A percentile compares a stretch with the other conserved stretches of the same genome.
Evolutionary conservation across 345 rosid species (phyloP).

Genomic region (Citrus trifoliata): DNA sequence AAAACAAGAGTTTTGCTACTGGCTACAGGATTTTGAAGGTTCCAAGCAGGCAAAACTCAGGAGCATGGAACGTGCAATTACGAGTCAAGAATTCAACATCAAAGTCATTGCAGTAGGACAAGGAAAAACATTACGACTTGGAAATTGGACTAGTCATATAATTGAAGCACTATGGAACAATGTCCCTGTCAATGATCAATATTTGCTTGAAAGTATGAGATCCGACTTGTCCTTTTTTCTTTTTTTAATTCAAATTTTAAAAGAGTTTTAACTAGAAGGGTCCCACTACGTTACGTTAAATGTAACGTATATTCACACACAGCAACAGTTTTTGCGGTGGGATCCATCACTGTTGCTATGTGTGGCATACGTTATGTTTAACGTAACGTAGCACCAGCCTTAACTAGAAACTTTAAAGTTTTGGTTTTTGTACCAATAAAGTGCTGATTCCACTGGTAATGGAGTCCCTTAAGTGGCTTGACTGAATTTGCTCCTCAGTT

Average conservation of each 20-base stretch:
- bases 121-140: background rate
- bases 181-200: background rate
- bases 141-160: conserved; percentile 2
- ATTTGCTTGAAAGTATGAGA: background rate
- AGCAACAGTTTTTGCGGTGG: no score
- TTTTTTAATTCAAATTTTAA: no score
- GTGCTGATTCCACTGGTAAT: no score
- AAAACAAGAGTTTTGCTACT: background rate
- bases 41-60: background rate
- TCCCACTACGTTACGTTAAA: no score
- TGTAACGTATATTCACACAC: no score
- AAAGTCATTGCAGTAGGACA: background rate
- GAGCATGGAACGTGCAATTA: background rate
- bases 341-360: no score
- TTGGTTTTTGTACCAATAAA: no score
- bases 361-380: no score
- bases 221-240: background rate
- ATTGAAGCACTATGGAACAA: background rate
- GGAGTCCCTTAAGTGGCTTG: no score
- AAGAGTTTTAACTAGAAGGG: background rate
- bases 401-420: no score
- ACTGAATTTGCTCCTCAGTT: no score
- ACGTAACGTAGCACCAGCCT: no score
- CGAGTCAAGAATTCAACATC: background rate
- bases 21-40: background rate